phyloP scores from a whole-genome alignment of 1,284 basidiomycete genomes.

The Leccinum subspadiceum region DNA sequence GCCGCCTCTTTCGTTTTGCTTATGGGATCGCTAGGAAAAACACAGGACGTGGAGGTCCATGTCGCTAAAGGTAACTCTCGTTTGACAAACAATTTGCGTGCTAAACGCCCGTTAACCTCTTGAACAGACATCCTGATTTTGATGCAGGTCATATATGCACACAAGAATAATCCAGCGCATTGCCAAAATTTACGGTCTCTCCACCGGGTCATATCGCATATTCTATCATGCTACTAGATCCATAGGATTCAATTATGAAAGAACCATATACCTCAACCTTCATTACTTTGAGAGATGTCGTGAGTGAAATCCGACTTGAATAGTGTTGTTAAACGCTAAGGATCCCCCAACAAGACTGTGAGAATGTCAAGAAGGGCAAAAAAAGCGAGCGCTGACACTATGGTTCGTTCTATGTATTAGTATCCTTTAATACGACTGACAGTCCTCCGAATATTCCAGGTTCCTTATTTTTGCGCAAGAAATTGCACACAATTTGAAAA shows the following conservation, averaged over 20 bases:
- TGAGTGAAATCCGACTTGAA: conserved; percentile 28
- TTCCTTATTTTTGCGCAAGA: neutral
- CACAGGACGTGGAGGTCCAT: conserved; percentile 1
- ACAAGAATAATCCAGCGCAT: too few species aligned
- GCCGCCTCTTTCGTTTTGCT: neutral
- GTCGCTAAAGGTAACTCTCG: neutral
- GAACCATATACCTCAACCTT: too few species aligned
- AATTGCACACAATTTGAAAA: neutral
- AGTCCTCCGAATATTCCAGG: neutral
- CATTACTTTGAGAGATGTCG: too few species aligned
- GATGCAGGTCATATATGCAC: conserved; percentile 26
- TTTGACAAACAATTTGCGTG: neutral
- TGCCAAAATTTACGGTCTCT: too few species aligned
- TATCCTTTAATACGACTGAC: neutral
- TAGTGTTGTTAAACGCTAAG: conserved; percentile 16
- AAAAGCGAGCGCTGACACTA: conserved; percentile 72
- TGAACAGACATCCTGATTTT: conserved; percentile 31
- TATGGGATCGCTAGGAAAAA: neutral
- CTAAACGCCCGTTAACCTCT: neutral
- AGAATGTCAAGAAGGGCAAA: conserved; percentile 49
- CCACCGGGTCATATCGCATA: too few species aligned
- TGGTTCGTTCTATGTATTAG: conserved; percentile 44
- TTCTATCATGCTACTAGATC: too few species aligned
- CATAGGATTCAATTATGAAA: too few species aligned
- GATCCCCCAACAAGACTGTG: conserved; percentile 53